Evolutionary conservation across 202 grass and related monocot species (phyloP).

Genomic region (Miscanthus sacchariflorus): DNA sequence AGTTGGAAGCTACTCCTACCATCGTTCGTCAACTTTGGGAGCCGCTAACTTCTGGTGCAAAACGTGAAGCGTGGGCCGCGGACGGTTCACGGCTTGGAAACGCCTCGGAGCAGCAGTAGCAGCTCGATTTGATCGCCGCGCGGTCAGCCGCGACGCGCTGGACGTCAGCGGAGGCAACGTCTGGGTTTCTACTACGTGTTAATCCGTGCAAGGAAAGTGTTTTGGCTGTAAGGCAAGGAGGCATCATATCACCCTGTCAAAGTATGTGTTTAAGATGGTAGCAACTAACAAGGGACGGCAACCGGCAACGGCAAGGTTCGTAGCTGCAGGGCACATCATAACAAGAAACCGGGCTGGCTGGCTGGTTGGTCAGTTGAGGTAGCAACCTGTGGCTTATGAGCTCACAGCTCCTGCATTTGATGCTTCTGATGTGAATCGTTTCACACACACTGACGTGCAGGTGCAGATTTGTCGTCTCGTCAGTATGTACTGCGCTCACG

Average conservation of each 20-base stretch:
- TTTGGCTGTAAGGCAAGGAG: neutral
- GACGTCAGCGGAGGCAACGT: neutral
- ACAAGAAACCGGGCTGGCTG: neutral
- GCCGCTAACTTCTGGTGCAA: neutral
- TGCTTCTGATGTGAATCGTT: neutral
- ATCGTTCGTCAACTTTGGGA: constrained; percentile 30
- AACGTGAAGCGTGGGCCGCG: constrained; percentile 2
- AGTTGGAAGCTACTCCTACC: neutral
- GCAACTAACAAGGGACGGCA: constrained; percentile 23
- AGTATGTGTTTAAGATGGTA: neutral
- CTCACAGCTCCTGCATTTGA: neutral
- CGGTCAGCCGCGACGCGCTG: constrained; percentile 8
- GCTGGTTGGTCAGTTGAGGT: neutral
- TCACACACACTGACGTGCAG: neutral
- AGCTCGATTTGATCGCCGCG: neutral
- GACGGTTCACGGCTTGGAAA: constrained; percentile 17
- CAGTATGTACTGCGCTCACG: neutral
- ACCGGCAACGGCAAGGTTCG: neutral
- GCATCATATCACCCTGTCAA: neutral
- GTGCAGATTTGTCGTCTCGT: neutral
- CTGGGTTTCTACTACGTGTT: neutral
- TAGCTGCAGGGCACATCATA: constrained; percentile 39
- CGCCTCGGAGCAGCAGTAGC: neutral
- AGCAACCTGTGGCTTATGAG: neutral
- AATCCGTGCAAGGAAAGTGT: constrained; percentile 25